Conservation (phyloP, 805 yeast species). For the Pichia manshurica region DNA sequence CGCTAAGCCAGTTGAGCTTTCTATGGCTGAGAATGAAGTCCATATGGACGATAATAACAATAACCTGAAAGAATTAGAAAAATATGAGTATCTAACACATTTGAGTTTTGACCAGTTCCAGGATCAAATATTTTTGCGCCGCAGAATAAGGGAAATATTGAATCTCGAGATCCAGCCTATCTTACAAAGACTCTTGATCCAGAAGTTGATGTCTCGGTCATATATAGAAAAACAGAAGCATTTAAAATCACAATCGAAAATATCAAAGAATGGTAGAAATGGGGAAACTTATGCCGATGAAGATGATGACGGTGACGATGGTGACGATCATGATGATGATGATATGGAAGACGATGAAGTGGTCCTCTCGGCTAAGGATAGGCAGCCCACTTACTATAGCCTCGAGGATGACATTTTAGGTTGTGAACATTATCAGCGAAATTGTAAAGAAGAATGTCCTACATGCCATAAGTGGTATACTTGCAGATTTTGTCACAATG, state of each 20-base stretch:
- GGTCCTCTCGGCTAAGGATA: slow-evolving; percentile 42
- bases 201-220: slow-evolving; percentile 64
- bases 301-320: not conserved
- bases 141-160: slow-evolving; percentile 44
- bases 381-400: slow-evolving; percentile 42
- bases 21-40: slow-evolving; percentile 6
- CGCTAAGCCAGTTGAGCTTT: not conserved
- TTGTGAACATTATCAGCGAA: slow-evolving; percentile 76
- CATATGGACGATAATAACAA: not conserved
- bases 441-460: slow-evolving; percentile 79
- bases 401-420: slow-evolving; percentile 49
- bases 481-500: slow-evolving; percentile 84
- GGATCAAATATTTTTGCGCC: slow-evolving; percentile 36
- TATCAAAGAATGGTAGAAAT: not conserved
- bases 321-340: slow-evolving; percentile 15
- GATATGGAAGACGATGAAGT: slow-evolving; percentile 32
- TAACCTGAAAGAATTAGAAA: not conserved
- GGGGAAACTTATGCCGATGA: not conserved
- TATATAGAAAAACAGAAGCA: slow-evolving; percentile 42
- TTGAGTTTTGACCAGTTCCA: slow-evolving; percentile 31
- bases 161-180: slow-evolving; percentile 34
- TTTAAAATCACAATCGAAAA: slow-evolving; percentile 9
- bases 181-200: slow-evolving; percentile 47
- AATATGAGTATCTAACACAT: slow-evolving; percentile 26
- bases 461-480: slow-evolving; percentile 69